Evolutionary conservation across 345 rosid genomes (phyloP).

Genomic region (Carallia pectinifolia): DNA sequence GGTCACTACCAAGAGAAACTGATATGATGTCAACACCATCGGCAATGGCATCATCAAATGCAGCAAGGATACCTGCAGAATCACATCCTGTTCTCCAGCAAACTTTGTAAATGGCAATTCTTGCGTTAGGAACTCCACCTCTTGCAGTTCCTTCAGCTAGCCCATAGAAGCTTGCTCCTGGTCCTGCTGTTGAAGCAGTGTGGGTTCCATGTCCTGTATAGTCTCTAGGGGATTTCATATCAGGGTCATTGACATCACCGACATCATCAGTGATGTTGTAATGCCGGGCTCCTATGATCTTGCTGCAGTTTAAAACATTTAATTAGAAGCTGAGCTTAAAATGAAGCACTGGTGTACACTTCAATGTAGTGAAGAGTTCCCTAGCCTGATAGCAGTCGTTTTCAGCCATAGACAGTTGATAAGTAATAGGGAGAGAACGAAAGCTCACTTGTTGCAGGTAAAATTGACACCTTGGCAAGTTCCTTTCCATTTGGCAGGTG

Average conservation of each 20-base stretch:
- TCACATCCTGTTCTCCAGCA: slow-evolving; percentile 35
- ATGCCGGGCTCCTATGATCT: slow-evolving; percentile 31
- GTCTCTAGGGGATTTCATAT: slow-evolving; percentile 29
- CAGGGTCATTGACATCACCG: neutral
- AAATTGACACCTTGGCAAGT: slow-evolving; percentile 25
- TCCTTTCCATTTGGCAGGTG: slow-evolving; percentile 36
- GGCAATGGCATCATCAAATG: slow-evolving; percentile 49
- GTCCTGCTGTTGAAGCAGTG: slow-evolving; percentile 35
- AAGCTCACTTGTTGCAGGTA: slow-evolving; percentile 34
- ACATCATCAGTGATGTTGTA: slow-evolving; percentile 4
- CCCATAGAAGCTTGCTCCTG: slow-evolving; percentile 22
- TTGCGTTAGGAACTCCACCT: slow-evolving; percentile 34
- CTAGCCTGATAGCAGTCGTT: too few relatives aligned
- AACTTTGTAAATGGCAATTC: slow-evolving; percentile 41
- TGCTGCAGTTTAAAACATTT: slow-evolving; percentile 13
- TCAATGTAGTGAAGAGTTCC: too few relatives aligned
- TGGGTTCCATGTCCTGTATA: slow-evolving; percentile 36
- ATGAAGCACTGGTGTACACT: too few relatives aligned
- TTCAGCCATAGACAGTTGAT: too few relatives aligned
- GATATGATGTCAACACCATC: slow-evolving; percentile 41
- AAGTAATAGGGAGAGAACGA: neutral
- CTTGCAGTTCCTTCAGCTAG: slow-evolving; percentile 34
- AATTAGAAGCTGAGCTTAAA: neutral
- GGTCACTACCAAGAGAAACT: slow-evolving; percentile 13
- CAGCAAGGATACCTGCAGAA: slow-evolving; percentile 34